Conservation (phyloP, 2,329 filamentous ascomycete species). For the Stagonosporopsis tanaceti region DNA sequence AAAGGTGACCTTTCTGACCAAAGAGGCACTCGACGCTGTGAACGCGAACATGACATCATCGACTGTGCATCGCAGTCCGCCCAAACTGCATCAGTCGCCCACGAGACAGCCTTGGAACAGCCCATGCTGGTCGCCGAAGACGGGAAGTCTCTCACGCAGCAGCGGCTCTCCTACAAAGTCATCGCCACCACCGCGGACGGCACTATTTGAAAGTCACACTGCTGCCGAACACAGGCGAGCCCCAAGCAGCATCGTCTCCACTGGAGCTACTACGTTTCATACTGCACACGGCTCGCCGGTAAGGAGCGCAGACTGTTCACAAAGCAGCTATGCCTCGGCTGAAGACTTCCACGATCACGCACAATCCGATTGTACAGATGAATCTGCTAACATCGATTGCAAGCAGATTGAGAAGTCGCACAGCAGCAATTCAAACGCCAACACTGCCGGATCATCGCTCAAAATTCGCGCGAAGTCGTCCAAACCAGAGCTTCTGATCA, state of each 20-base stretch:
- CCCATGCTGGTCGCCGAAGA: slow-evolving; percentile 25
- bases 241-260: slow-evolving; percentile 30
- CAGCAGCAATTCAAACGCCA: not conserved
- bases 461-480: slow-evolving; percentile 4
- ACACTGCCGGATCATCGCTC: not conserved
- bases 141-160: slow-evolving; percentile 20
- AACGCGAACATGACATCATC: slow-evolving; percentile 30
- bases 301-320: slow-evolving; percentile 36
- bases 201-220: slow-evolving; percentile 4
- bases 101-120: slow-evolving; percentile 34
- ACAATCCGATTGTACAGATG: slow-evolving; percentile 10
- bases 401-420: slow-evolving; percentile 16
- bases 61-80: slow-evolving; percentile 18
- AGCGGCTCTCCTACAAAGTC: slow-evolving; percentile 23
- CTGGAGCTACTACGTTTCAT: slow-evolving; percentile 31
- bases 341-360: slow-evolving; percentile 21
- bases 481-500: slow-evolving; percentile 32
- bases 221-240: slow-evolving; percentile 17
- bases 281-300: slow-evolving; percentile 40
- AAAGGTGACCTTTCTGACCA: slow-evolving; percentile 37
- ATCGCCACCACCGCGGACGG: slow-evolving; percentile 27
- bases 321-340: slow-evolving; percentile 30
- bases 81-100: slow-evolving; percentile 21
- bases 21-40: slow-evolving; percentile 35
- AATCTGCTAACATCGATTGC: slow-evolving; percentile 27